Evolutionary conservation across 78 protist species (phyloP).

Genomic region (Creolimax fragrantissima): DNA sequence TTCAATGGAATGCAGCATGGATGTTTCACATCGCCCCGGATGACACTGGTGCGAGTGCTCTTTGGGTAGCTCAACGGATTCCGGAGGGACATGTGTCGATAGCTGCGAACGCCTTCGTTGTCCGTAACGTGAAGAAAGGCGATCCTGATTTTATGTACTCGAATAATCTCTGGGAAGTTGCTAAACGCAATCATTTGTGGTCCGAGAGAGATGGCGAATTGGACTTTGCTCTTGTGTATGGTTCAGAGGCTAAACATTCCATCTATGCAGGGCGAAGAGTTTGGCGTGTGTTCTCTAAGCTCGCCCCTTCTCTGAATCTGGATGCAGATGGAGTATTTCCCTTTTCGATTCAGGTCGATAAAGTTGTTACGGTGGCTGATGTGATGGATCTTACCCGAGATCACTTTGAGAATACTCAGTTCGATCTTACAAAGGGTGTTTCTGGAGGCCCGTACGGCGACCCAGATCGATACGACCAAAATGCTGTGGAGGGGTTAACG

Average conservation of each 20-base stretch:
- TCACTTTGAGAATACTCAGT: conserved; percentile 25
- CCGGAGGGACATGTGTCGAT: conserved; percentile 38
- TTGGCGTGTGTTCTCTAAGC: conserved; percentile 38
- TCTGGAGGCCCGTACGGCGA: conserved; percentile 50
- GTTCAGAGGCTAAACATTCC: not conserved
- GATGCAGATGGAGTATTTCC: conserved; percentile 1
- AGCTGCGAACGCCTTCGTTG: conserved; percentile 33
- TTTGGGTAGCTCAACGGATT: conserved; percentile 51
- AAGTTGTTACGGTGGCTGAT: not conserved
- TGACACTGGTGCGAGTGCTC: not conserved
- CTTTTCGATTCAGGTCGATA: not conserved
- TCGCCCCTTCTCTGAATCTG: conserved; percentile 23
- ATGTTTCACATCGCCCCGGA: conserved; percentile 47
- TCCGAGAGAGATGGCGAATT: not conserved
- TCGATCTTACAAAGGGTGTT: conserved; percentile 16
- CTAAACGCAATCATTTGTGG: conserved; percentile 32
- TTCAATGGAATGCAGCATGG: not conserved
- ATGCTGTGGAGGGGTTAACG: not conserved
- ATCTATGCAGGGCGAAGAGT: conserved; percentile 27
- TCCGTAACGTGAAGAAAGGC: conserved; percentile 26
- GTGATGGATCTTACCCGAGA: not conserved
- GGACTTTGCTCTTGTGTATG: conserved; percentile 35
- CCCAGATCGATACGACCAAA: conserved; percentile 28
- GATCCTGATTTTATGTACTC: conserved; percentile 1
- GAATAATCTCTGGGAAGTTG: not conserved